Base-by-base conservation (phyloP, 805 yeast genomes). In the Myxozyma neglecta region DNA sequence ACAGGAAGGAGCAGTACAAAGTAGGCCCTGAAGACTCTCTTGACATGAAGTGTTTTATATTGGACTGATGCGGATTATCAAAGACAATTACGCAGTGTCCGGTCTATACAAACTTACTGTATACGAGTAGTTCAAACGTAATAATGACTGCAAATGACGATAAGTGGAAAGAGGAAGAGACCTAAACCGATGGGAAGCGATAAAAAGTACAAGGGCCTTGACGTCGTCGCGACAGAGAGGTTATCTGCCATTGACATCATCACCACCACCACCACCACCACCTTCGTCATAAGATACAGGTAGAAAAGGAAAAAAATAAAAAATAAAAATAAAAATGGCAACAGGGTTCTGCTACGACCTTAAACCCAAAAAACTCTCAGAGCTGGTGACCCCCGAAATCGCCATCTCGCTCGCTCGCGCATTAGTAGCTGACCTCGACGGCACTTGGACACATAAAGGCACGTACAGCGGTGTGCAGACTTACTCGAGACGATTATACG, bases 401-500 rank as follows among this genome's bases (percentile, higher is more conserved):
- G 64, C 64, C 16, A 51, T 61, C 18, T 56, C 64, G 44, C 47
- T 61, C 6, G 64, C 64, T 4, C 64, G 64, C 9, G 42, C 64
- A 13, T 35, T 61, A 37, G 60, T 61, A 29, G 54, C 64, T 36
- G 64, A 61, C 34, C 52, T 61, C 36, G 56, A 53, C 29, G 39
- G 44, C 9, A 53, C 60, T 1, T 61, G 64, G 64, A 52, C 29
- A 8, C 43, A 44, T 34, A 29, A 49, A 44, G 35, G 24, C 36
- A 11, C 39, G 29, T 57, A 39, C 40, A 40, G 36, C 18, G 34
- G 34, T 7, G 67, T 65, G 40, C 56, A 53, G 49, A 55, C 58
- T 8, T 68, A 56, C 53, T 24, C 50, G 34, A 52, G 59, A 36
- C 24, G 16, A 3, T 29, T 57, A 16, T 51, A 61, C 49, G 68